Evolutionary conservation across 192 early-diverging fungal genomes (phyloP).

Genomic region (Backusella australiensis): DNA sequence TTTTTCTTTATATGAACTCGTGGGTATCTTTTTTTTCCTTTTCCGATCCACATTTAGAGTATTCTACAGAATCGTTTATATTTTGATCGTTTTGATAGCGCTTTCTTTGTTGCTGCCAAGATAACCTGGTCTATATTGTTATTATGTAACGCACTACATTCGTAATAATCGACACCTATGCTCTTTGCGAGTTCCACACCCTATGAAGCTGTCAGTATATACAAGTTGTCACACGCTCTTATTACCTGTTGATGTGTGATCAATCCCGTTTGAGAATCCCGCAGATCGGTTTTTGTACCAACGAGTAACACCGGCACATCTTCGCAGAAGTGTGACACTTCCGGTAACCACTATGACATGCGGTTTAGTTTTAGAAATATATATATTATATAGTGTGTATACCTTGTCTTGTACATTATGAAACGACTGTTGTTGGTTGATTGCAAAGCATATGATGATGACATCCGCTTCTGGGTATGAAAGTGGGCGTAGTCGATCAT

Average conservation of each 20-base stretch:
- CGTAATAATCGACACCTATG: not conserved
- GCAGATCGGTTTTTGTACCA: not conserved
- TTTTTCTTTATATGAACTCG: not conserved
- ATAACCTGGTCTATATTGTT: not conserved
- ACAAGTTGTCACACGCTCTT: not conserved
- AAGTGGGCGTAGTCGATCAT: slow-evolving; percentile 65
- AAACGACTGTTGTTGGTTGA: slow-evolving; percentile 67
- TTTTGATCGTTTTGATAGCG: not conserved
- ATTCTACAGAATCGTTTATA: not conserved
- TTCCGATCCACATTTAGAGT: not conserved
- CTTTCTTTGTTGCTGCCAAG: not conserved
- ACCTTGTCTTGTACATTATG: slow-evolving; percentile 79
- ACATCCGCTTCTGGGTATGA: slow-evolving; percentile 69
- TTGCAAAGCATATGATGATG: slow-evolving; percentile 66
- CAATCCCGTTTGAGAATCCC: not conserved
- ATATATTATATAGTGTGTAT: not conserved
- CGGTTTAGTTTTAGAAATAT: not conserved
- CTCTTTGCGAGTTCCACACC: not conserved
- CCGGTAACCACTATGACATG: slow-evolving; percentile 3
- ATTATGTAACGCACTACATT: not conserved
- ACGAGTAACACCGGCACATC: not conserved
- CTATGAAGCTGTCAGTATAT: not conserved
- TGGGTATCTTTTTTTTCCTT: not conserved
- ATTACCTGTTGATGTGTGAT: not conserved
- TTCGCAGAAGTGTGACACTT: not conserved